Evolutionary conservation across 2,329 filamentous ascomycete species (phyloP).

Genomic region (Xylariaceae sp.): DNA sequence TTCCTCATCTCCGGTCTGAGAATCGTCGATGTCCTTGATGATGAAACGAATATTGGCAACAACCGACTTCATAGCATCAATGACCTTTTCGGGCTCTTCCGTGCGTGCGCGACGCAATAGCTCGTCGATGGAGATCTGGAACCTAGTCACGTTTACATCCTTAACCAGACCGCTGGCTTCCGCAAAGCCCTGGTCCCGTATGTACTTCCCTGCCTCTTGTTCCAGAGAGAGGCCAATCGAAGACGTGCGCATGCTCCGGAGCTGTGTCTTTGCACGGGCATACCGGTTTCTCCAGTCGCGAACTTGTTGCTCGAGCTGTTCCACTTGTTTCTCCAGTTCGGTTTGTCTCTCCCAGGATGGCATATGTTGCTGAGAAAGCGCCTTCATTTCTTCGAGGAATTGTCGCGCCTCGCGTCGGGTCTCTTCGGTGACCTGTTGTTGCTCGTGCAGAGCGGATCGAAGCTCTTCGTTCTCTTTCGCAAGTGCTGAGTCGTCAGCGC

Average conservation of each 20-base stretch:
- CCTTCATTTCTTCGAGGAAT: slow-evolving; percentile 84
- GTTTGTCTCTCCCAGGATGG: slow-evolving; percentile 77
- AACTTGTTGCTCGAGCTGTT: slow-evolving; percentile 73
- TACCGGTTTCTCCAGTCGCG: slow-evolving; percentile 89
- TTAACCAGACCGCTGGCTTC: slow-evolving; percentile 73
- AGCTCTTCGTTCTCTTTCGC: slow-evolving; percentile 65
- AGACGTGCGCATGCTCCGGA: slow-evolving; percentile 73
- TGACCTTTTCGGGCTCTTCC: slow-evolving; percentile 66
- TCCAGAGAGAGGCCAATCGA: slow-evolving; percentile 68
- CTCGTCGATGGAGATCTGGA: slow-evolving; percentile 91
- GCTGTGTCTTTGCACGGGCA: slow-evolving; percentile 78
- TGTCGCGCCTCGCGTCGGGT: slow-evolving; percentile 77
- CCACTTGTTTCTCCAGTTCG: slow-evolving; percentile 67
- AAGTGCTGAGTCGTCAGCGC: slow-evolving; percentile 47
- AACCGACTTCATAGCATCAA: slow-evolving; percentile 82
- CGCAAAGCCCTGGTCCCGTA: slow-evolving; percentile 62
- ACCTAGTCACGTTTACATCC: slow-evolving; percentile 89
- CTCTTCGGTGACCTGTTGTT: slow-evolving; percentile 79
- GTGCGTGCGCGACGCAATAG: slow-evolving; percentile 71
- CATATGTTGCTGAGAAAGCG: slow-evolving; percentile 73
- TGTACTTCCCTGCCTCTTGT: slow-evolving; percentile 62
- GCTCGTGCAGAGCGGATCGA: slow-evolving; percentile 60
- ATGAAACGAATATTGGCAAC: slow-evolving; percentile 78
- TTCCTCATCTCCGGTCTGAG: slow-evolving; percentile 49
- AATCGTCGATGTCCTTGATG: slow-evolving; percentile 69